Base-by-base conservation (phyloP, 345 rosid genomes). In the Citrus sp. region DNA sequence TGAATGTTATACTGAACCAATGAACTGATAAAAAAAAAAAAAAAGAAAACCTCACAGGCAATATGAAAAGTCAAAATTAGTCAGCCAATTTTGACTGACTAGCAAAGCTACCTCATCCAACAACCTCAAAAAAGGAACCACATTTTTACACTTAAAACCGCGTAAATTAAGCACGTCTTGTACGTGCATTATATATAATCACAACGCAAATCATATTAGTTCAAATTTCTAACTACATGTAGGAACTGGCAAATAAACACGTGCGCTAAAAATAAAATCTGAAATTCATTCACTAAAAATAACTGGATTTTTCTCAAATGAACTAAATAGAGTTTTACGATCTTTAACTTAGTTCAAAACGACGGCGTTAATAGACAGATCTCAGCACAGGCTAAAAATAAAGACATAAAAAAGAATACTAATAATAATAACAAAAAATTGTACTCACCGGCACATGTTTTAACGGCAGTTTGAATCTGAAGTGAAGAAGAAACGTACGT, bases 321-420 rank as follows among this genome's bases (percentile, higher is more conserved):
- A 82, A 67, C 72, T 81, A 83, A 79, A 82, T 70, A 81, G 68
- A 60, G 24, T 30, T 35, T 34, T 38, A 75, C 74, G 80, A 80
- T 83, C 84, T 58, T 46, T 74, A 79, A 70, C 66, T 34, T 34
- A 25, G 56, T 74, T 64, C 9, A 76, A 80, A 73, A 70, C 63
- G 40, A 71, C 28, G 25, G 62, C 58, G 27, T 64, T 70, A 35
- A 34, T 74, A 77, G 59, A 69, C 84, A 85, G 87, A 87, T 87
- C 88, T 85, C 80, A 75, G 27, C 54, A 49, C 66, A 61, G 72
- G 12, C 24, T 38, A 70, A n/a, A 49, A 55, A 27, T 22, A 46
- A 46, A 73, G n/a, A 22, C 34, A 51, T 32, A 34, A 16, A 37
- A 16, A 24, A 51, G 5, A 2, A 34, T 34, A 34, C 6, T 2